These are phyloP conservation scores for Cystofilobasidium macerans DNA, from an alignment of 768 basidiomycete species.

Conservation along the genomic window DNA sequence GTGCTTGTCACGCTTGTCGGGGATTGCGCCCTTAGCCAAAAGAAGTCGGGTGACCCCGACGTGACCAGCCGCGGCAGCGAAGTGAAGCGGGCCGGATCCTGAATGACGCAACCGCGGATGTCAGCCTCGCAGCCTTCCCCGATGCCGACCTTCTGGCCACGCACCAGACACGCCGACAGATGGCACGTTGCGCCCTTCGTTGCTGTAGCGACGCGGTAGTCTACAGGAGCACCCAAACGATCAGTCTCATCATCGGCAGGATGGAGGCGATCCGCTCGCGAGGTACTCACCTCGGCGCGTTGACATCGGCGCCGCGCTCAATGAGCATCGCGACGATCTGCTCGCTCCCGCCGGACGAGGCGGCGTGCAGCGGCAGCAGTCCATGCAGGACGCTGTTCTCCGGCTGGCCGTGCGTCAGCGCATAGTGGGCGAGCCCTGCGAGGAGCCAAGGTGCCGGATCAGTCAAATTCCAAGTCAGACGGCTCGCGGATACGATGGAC, in stretches of 20 bases:
- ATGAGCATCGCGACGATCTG: constrained; percentile 78
- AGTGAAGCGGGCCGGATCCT: constrained; percentile 89
- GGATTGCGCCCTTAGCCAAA: constrained; percentile 70
- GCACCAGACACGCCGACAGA: constrained; percentile 38
- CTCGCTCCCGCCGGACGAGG: constrained; percentile 79
- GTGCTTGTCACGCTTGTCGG: constrained; percentile 77
- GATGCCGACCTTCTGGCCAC: constrained; percentile 15
- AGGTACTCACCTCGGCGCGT: constrained; percentile 67
- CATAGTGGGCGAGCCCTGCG: constrained; percentile 64
- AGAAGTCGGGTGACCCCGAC: constrained; percentile 62
- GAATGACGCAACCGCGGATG: constrained; percentile 9
- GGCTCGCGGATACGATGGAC: background rate
- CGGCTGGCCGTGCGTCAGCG: constrained; percentile 85
- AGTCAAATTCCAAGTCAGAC: background rate
- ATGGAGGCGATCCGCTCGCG: constrained; percentile 13
- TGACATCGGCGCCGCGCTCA: constrained; percentile 93
- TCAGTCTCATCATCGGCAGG: background rate
- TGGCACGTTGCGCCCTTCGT: constrained; percentile 37
- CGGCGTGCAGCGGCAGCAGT: constrained; percentile 91
- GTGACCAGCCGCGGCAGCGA: constrained; percentile 92
- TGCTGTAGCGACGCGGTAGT: constrained; percentile 41
- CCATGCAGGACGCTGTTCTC: constrained; percentile 84
- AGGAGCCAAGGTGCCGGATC: background rate
- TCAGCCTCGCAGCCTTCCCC: constrained; percentile 10
- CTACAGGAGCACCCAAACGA: constrained; percentile 19